These are phyloP conservation scores for Cutaneotrichosporon sp. DNA, from an alignment of 1,284 basidiomycete genomes.

Conservation along the genomic window DNA sequence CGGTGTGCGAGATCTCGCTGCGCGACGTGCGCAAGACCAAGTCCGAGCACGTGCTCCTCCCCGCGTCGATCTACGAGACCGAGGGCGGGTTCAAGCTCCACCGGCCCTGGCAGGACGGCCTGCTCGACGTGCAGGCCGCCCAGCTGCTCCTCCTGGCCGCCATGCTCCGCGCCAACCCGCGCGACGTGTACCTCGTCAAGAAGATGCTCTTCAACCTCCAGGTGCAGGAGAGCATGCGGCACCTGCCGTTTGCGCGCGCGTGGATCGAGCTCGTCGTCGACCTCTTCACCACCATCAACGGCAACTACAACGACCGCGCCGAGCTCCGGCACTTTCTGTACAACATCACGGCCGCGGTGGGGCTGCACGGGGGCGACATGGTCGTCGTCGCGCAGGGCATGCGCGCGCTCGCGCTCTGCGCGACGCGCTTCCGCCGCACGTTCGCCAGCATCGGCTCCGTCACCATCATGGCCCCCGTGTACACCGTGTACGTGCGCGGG, in stretches of 20 bases:
- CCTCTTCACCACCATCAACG: slow-evolving; percentile 71
- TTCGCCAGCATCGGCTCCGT: slow-evolving; percentile 71
- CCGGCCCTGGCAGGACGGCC: slow-evolving; percentile 56
- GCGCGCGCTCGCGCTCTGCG: slow-evolving; percentile 68
- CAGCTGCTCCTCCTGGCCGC: slow-evolving; percentile 70
- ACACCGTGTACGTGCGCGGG: slow-evolving; percentile 67
- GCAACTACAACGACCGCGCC: slow-evolving; percentile 71
- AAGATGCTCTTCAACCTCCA: slow-evolving; percentile 67
- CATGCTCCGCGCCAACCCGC: slow-evolving; percentile 66
- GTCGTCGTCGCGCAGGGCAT: slow-evolving; percentile 67
- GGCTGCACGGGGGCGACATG: slow-evolving; percentile 67
- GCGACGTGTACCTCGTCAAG: slow-evolving; percentile 70
- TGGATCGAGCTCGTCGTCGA: slow-evolving; percentile 70
- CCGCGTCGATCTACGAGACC: slow-evolving; percentile 58
- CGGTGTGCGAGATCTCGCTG: slow-evolving; percentile 71
- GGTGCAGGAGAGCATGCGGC: slow-evolving; percentile 34
- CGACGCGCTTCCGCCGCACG: slow-evolving; percentile 71
- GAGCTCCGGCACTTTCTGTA: slow-evolving; percentile 70
- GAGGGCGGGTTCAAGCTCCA: slow-evolving; percentile 56
- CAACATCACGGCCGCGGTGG: slow-evolving; percentile 67
- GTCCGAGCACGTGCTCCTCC: slow-evolving; percentile 69
- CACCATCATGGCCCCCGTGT: slow-evolving; percentile 68
- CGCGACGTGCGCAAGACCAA: slow-evolving; percentile 74
- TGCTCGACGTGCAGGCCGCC: slow-evolving; percentile 65
- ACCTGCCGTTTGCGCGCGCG: slow-evolving; percentile 61